Evolutionary conservation across 257 asterid species (phyloP), one percentile per base, ranked within the genome.

Genomic region (Nicotiana paniculata): DNA sequence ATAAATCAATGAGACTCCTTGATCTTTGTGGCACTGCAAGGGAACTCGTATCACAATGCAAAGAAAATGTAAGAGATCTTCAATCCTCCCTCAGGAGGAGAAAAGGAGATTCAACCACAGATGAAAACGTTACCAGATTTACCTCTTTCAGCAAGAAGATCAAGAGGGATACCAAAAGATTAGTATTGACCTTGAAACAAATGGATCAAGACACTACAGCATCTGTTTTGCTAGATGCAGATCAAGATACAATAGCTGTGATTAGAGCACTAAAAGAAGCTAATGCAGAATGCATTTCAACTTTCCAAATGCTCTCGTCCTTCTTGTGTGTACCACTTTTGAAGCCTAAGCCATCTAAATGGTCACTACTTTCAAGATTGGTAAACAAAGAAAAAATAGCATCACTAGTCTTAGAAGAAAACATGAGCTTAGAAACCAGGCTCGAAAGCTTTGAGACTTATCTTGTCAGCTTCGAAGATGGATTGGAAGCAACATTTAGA

Each of bases 61-160:
- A 70, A 30, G 87, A 84, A 55, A 82, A 86, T 39, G 82, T 84
- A 7, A 84, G 87, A 81, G 87, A 84, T 77, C 63, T 84, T 16
- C 89, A 78, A 26, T 84, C 89, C 9, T 77, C 84, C 63, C 65
- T 86, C 3, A 86, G 89, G 61, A 84, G 89, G 62, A 82, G 87
- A 82, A 86, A 81, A 81, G 84, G 74, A 75, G 87, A 81, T 58
- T 74, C 77, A 46, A 84, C 81, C 61, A 35, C 28, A 46, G 79
- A 84, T 33, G 58, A 62, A 5, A 67, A 46, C 58, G 6, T 83
- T 37, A 9, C 54, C 26, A 72, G 51, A 32, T 81, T 63, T 68
- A 64, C 57, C 67, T 80, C 79, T 30, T 81, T 74, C 74, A 54
- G 81, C 62, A 84, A 83, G 81, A 83, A 86, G 64, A 86, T 51